Conservation (phyloP, 2,329 filamentous ascomycete species). For the Simplicillium sp. region DNA sequence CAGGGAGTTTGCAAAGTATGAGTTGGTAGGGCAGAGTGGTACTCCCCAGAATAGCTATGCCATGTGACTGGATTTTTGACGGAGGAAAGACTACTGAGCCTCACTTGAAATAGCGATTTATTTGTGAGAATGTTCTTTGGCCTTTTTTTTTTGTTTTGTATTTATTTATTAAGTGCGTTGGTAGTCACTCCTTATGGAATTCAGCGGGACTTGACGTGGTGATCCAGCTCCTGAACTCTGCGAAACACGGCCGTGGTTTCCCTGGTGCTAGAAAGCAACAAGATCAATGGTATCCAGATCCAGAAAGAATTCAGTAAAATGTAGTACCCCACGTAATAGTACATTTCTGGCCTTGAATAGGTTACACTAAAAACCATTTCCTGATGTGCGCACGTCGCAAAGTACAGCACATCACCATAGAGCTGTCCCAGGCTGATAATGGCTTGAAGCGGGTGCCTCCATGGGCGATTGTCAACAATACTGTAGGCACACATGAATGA, state of each 20-base stretch:
- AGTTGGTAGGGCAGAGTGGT: too few species aligned
- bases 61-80: too few species aligned
- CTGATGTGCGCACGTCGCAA: constrained; percentile 28
- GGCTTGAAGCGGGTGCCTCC: constrained; percentile 30
- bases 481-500: constrained; percentile 28
- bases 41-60: too few species aligned
- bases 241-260: constrained; percentile 7
- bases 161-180: too few species aligned
- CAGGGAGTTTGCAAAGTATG: too few species aligned
- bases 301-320: constrained; percentile 34
- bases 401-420: constrained; percentile 38
- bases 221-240: neutral
- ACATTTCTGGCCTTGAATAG: constrained; percentile 31
- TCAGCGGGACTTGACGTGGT: too few species aligned
- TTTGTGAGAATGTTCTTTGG: too few species aligned
- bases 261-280: constrained; percentile 11
- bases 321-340: constrained; percentile 36
- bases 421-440: constrained; percentile 26
- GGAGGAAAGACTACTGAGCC: too few species aligned
- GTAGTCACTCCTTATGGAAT: too few species aligned
- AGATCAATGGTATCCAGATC: constrained; percentile 29
- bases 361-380: constrained; percentile 16
- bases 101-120: too few species aligned
- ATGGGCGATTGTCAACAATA: constrained; percentile 24
- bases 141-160: too few species aligned